A percentile compares a stretch with the other conserved stretches of the same genome.
Conservation (phyloP, 2,329 filamentous ascomycete species). For the Orbilia ellipsospora region DNA sequence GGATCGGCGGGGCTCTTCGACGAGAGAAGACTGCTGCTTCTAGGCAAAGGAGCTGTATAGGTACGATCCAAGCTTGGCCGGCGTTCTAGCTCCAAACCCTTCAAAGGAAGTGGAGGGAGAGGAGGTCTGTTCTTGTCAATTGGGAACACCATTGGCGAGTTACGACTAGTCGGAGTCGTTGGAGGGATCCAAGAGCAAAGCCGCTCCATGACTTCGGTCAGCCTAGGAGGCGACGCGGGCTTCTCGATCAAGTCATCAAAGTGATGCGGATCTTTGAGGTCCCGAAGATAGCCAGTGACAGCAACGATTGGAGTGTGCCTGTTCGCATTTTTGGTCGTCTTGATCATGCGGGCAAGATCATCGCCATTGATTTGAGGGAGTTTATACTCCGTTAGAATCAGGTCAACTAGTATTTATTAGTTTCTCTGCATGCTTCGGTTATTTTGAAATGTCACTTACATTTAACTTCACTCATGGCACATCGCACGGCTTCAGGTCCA, state of each 20-base stretch:
- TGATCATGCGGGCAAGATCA: slow-evolving; percentile 96
- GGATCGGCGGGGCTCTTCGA: slow-evolving; percentile 38
- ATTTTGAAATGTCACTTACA: slow-evolving; percentile 62
- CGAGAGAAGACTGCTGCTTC: slow-evolving; percentile 36
- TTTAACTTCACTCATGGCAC: slow-evolving; percentile 95
- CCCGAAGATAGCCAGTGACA: slow-evolving; percentile 97
- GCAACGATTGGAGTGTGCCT: slow-evolving; percentile 94
- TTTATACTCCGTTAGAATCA: slow-evolving; percentile 98
- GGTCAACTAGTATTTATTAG: slow-evolving; percentile 71
- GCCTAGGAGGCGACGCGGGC: slow-evolving; percentile 89
- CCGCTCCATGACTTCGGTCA: slow-evolving; percentile 85
- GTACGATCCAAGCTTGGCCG: slow-evolving; percentile 50
- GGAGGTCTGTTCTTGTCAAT: slow-evolving; percentile 63
- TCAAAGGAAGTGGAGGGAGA: slow-evolving; percentile 61
- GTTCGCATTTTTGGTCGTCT: slow-evolving; percentile 95
- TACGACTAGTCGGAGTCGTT: slow-evolving; percentile 47
- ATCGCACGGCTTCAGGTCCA: slow-evolving; percentile 89
- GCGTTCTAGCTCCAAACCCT: slow-evolving; percentile 38
- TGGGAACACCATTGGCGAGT: slow-evolving; percentile 52
- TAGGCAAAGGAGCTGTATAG: slow-evolving; percentile 40
- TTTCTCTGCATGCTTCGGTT: neutral
- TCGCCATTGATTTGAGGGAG: slow-evolving; percentile 93
- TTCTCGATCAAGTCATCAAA: slow-evolving; percentile 97
- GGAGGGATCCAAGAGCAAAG: slow-evolving; percentile 95
- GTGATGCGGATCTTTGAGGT: slow-evolving; percentile 91